phyloP scores from a whole-genome alignment of 305 asterid species.

The Euphrasia arctica region DNA sequence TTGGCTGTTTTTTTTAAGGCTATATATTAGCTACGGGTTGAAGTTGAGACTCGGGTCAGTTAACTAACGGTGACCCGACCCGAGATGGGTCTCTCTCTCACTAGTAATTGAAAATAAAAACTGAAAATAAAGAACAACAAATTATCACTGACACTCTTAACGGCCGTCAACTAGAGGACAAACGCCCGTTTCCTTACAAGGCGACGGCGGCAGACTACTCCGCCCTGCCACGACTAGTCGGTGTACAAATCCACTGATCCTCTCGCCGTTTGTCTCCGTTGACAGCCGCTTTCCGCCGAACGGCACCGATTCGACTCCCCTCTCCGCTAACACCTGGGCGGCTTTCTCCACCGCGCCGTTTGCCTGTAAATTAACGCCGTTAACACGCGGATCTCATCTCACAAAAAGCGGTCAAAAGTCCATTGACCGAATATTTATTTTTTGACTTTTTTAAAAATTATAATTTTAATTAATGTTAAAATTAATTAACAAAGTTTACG shows the following conservation, averaged over 20 bases:
- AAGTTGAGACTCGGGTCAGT: slow-evolving; percentile 38
- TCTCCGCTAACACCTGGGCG: slow-evolving; percentile 55
- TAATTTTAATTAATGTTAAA: no score
- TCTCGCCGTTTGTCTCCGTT: slow-evolving; percentile 86
- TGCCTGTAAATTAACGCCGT: slow-evolving; percentile 44
- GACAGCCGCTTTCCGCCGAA: slow-evolving; percentile 91
- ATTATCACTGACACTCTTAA: slow-evolving; percentile 29
- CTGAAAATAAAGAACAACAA: slow-evolving; percentile 24
- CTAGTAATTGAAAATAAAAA: neutral
- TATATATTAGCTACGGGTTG: slow-evolving; percentile 28
- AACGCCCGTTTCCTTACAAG: slow-evolving; percentile 86
- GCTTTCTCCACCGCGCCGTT: slow-evolving; percentile 39
- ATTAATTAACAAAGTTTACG: neutral
- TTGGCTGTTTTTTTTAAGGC: no score
- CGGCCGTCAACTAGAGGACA: slow-evolving; percentile 80
- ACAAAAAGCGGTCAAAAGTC: no score
- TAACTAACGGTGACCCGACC: slow-evolving; percentile 30
- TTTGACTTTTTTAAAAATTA: neutral
- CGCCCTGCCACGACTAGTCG: slow-evolving; percentile 76
- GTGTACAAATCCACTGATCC: slow-evolving; percentile 66
- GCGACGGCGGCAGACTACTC: slow-evolving; percentile 84
- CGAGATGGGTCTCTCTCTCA: slow-evolving; percentile 24
- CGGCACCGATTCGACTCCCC: slow-evolving; percentile 80
- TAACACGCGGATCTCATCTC: neutral
- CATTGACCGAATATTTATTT: no score